These are phyloP conservation scores for Diplodia intermedia DNA, from an alignment of 2,329 filamentous ascomycete species.

Conservation along the genomic window DNA sequence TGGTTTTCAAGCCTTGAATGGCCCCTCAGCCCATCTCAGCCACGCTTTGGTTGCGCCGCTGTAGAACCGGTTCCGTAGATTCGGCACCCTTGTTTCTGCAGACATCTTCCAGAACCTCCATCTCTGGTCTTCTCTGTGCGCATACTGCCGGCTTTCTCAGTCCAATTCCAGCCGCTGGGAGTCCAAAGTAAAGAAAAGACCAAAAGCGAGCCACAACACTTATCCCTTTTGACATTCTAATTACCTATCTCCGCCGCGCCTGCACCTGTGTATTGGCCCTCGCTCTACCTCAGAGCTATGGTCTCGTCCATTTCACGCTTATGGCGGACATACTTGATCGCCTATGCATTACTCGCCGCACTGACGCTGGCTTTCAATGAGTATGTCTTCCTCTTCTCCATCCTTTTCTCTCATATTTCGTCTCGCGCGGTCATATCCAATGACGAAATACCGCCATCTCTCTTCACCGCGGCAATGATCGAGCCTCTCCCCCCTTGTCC, in stretches of 20 bases:
- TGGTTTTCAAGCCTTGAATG: not conserved
- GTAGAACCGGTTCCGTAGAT: not conserved
- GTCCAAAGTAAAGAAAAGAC: not conserved
- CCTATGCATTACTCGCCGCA: not conserved
- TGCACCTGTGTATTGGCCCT: not conserved
- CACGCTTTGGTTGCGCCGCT: not conserved
- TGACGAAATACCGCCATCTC: not conserved
- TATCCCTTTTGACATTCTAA: not conserved
- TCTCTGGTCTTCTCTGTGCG: not conserved
- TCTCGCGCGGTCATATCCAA: not conserved
- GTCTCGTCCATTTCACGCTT: conserved; percentile 1
- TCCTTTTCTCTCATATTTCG: not conserved
- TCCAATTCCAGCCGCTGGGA: too few relatives aligned
- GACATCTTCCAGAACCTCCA: not conserved
- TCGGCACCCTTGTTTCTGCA: not conserved
- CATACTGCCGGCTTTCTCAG: not conserved
- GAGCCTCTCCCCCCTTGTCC: too few relatives aligned
- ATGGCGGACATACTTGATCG: conserved; percentile 3
- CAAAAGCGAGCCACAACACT: not conserved
- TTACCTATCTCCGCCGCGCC: not conserved
- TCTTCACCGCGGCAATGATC: too few relatives aligned
- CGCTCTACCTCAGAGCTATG: not conserved
- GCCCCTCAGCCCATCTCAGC: not conserved
- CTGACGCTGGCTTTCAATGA: not conserved
- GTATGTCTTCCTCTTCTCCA: not conserved